Evolutionary conservation across 345 rosid species (phyloP), one percentile per base, ranked within the genome.

Genomic region (Firmiana major): DNA sequence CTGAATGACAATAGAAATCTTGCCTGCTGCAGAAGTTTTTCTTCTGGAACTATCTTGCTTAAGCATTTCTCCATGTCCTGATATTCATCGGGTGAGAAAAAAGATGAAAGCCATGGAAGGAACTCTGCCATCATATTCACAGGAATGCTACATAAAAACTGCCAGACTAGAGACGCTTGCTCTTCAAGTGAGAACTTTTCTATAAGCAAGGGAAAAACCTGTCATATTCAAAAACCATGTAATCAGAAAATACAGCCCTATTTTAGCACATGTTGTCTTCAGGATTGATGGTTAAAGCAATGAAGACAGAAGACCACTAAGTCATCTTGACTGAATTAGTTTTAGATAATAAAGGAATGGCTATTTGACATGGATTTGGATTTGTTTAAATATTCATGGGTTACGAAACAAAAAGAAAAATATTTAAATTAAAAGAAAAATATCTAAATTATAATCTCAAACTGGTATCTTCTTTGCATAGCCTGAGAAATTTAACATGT

Each of bases 141-240:
- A 63, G 93, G 93, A 80, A 88, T 87, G 83, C 91, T 90, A 86
- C 91, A 90, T 63, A 90, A 79, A 79, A 90, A 90, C 80, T 88
- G 93, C 93, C 93, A 90, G 26, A 87, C 87, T 60, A 90, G 81
- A 74, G 87, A 85, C 71, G 91, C 88, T 81, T 88, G 91, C 82
- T 90, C 93, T 82, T 90, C 88, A 53, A 80, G 81, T 6, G 93
- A 87, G 78, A 90, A 90, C 80, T 88, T 85, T 84, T 84, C 87
- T 55, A 80, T 82, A 48, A 90, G 89, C 86, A 88, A 81, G n/a
- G 93, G 90, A 73, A 88, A 88, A 58, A 90, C 91, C 93, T 90
- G 87, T 73, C 63, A 82, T 63, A 62, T 67, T 34, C 53, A 77
- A 55, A 79, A 55, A 42, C 2, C 57, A 70, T 21, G 75, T 34